Evolutionary conservation across 371 early-diverging fungal species (phyloP).

Genomic region (Lichtheimia hyalospora): DNA sequence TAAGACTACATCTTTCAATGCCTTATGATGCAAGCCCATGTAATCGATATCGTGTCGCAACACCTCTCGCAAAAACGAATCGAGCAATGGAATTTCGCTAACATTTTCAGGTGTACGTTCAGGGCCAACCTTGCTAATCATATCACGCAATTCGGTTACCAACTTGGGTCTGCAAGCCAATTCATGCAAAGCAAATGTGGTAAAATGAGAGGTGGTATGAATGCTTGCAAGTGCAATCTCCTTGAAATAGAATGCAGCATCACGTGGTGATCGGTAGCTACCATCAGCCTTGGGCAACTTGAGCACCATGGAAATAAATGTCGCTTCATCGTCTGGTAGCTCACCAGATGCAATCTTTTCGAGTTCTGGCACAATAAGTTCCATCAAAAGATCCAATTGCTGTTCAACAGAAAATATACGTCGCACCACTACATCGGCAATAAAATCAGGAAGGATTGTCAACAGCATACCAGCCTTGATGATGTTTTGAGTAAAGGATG

Average conservation of each 20-base stretch:
- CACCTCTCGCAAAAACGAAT: constrained; percentile 53
- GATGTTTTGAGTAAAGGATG: constrained; percentile 31
- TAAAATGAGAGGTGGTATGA: constrained; percentile 39
- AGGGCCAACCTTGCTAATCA: constrained; percentile 14
- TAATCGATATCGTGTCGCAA: constrained; percentile 34
- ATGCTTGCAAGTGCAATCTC: constrained; percentile 40
- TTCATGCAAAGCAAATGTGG: constrained; percentile 35
- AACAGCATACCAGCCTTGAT: constrained; percentile 26
- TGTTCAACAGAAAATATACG: constrained; percentile 28
- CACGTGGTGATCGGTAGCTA: constrained; percentile 15
- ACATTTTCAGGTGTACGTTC: constrained; percentile 26
- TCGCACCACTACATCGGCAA: constrained; percentile 24
- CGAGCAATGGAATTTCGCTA: constrained; percentile 36
- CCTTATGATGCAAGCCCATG: constrained; percentile 33
- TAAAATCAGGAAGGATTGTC: constrained; percentile 20
- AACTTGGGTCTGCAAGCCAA: constrained; percentile 30
- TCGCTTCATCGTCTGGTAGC: constrained; percentile 16
- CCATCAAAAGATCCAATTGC: constrained; percentile 36
- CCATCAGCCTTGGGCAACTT: constrained; percentile 31
- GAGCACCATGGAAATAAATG: constrained; percentile 28
- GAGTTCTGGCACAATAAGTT: constrained; percentile 25
- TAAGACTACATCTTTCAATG: constrained; percentile 29
- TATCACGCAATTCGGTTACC: constrained; percentile 20
- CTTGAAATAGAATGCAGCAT: constrained; percentile 36
- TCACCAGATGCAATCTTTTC: constrained; percentile 13